Conservation (phyloP, 768 basidiomycete species). For the Lentinula sp. region DNA sequence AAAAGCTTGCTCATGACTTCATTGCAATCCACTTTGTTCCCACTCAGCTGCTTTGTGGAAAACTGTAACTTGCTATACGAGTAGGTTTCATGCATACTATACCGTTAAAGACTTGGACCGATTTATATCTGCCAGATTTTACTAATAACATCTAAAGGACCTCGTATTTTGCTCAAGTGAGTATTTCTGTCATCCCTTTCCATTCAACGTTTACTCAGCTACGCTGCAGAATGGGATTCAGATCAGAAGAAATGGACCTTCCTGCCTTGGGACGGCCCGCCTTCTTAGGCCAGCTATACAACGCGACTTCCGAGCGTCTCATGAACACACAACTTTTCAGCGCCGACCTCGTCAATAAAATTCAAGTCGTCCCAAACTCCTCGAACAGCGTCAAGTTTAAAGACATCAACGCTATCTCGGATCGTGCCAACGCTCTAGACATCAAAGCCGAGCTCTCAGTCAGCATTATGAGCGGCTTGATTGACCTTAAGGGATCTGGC, state of each 20-base stretch:
- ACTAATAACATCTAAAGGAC: neutral
- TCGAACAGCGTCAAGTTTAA: neutral
- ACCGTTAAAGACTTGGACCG: neutral
- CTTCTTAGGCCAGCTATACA: neutral
- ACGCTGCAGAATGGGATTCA: neutral
- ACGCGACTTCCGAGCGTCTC: neutral
- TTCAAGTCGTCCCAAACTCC: neutral
- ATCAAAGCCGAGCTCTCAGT: neutral
- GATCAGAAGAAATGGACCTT: neutral
- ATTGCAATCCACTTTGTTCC: too few species aligned
- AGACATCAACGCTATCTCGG: neutral
- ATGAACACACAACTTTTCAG: neutral
- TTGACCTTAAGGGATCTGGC: constrained; percentile 4
- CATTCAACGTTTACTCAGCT: neutral
- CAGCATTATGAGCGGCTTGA: neutral
- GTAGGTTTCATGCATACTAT: too few species aligned
- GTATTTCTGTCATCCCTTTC: neutral
- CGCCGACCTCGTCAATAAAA: neutral
- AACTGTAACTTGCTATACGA: too few species aligned
- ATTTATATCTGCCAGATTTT: neutral
- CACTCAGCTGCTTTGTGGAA: too few species aligned
- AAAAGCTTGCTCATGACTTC: too few species aligned
- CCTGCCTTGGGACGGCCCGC: neutral
- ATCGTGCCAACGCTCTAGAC: neutral
- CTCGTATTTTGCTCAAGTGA: neutral